phyloP scores from a whole-genome alignment of 2,329 filamentous ascomycete species.

The Alternaria sp. region DNA sequence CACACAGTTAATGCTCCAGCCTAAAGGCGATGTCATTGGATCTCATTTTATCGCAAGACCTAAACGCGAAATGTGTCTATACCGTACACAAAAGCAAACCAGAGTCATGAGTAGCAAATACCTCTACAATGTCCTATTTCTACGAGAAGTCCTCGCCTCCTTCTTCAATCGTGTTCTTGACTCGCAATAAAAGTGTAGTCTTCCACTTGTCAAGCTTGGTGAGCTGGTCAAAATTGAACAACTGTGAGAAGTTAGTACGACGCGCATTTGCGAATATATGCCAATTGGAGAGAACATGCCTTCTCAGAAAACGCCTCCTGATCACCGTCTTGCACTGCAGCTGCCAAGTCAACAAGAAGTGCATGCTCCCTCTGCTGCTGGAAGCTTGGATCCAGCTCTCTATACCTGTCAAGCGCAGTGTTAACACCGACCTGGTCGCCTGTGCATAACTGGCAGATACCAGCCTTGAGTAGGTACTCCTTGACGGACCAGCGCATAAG shows the following conservation, averaged over 20 bases:
- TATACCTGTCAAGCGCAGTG: conserved; percentile 82
- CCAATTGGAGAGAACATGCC: conserved; percentile 51
- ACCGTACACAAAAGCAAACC: neutral
- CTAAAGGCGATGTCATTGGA: neutral
- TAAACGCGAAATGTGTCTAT: conserved; percentile 5
- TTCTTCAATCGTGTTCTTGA: conserved; percentile 85
- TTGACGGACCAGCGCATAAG: conserved; percentile 73
- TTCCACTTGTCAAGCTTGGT: conserved; percentile 98
- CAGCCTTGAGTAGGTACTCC: conserved; percentile 93
- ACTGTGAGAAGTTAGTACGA: conserved; percentile 27
- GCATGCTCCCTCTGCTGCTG: conserved; percentile 79
- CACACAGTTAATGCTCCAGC: neutral
- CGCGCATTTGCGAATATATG: neutral
- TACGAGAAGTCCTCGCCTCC: conserved; percentile 73
- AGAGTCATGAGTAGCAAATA: neutral
- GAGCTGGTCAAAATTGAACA: conserved; percentile 90
- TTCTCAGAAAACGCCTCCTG: conserved; percentile 86
- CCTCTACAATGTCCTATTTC: conserved; percentile 11
- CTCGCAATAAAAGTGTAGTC: conserved; percentile 80
- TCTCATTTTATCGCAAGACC: neutral
- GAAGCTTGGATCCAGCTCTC: conserved; percentile 72
- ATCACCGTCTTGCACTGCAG: conserved; percentile 78
- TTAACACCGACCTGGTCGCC: conserved; percentile 79
- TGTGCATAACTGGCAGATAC: conserved; percentile 85
- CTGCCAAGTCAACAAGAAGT: conserved; percentile 78